phyloP scores from a whole-genome alignment of 495 filamentous ascomycete genomes.

The Aspergillus ellipticus region DNA sequence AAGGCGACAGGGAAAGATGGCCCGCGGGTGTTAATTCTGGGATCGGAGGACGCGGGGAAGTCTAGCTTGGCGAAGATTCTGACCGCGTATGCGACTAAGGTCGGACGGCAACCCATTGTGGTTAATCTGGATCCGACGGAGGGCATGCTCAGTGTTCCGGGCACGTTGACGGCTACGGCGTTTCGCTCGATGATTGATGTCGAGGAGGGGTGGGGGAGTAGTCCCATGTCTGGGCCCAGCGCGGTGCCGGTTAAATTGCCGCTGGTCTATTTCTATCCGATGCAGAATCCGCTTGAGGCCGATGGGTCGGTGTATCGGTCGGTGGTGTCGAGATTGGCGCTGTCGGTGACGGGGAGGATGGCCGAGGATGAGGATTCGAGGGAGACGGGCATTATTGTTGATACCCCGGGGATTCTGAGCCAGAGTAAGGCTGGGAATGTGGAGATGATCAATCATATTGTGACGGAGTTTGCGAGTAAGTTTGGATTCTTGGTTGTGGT shows the following conservation, averaged over 20 bases:
- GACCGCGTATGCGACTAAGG: constrained; percentile 73
- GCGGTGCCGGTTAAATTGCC: constrained; percentile 86
- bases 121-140: constrained; percentile 85
- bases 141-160: constrained; percentile 80
- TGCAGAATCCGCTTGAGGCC: constrained; percentile 65
- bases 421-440: constrained; percentile 57
- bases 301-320: constrained; percentile 69
- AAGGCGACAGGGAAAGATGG: constrained; percentile 52
- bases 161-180: constrained; percentile 76
- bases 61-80: constrained; percentile 79
- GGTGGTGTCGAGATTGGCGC: constrained; percentile 70
- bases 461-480: constrained; percentile 79
- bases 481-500: neutral
- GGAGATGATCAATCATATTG: constrained; percentile 75
- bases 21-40: constrained; percentile 81
- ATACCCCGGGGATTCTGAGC: constrained; percentile 71
- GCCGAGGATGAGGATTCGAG: constrained; percentile 70
- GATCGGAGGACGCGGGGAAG: constrained; percentile 78
- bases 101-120: constrained; percentile 73
- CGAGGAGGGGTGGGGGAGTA: constrained; percentile 86
- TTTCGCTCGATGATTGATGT: constrained; percentile 85
- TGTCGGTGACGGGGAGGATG: constrained; percentile 73
- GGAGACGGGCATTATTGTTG: constrained; percentile 76
- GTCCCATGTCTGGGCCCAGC: constrained; percentile 85
- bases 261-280: constrained; percentile 85